Evolutionary conservation across 371 early-diverging fungal species (phyloP).

Genomic region (Mucor saturninus): DNA sequence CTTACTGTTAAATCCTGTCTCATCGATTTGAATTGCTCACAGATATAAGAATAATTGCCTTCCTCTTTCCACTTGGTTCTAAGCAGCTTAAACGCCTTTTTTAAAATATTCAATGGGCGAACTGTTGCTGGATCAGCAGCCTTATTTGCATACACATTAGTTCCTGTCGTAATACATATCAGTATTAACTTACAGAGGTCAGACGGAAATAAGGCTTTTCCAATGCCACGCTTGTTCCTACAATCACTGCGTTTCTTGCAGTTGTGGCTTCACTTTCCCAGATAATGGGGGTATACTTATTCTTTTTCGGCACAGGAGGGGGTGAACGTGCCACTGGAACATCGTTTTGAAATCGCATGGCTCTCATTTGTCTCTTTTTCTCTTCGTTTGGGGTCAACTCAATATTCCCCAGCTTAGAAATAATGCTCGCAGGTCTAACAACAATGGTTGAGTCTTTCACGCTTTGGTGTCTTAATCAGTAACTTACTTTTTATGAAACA

Average conservation of each 20-base stretch:
- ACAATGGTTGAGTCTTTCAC: background rate
- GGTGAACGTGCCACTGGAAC: background rate
- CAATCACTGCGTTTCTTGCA: slow-evolving; percentile 51
- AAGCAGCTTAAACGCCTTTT: slow-evolving; percentile 76
- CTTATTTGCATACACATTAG: slow-evolving; percentile 27
- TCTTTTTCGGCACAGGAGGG: slow-evolving; percentile 7
- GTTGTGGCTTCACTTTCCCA: slow-evolving; percentile 12
- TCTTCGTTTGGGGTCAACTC: slow-evolving; percentile 24
- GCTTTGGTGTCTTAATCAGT: background rate
- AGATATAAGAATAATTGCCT: slow-evolving; percentile 87
- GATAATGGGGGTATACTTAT: slow-evolving; percentile 13
- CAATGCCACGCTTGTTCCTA: slow-evolving; percentile 82
- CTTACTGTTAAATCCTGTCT: slow-evolving; percentile 92
- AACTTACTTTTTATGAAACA: slow-evolving; percentile 14
- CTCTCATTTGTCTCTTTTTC: slow-evolving; percentile 21
- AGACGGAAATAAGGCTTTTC: slow-evolving; percentile 89
- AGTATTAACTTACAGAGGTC: slow-evolving; percentile 67
- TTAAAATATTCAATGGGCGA: slow-evolving; percentile 80
- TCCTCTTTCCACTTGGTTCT: slow-evolving; percentile 80
- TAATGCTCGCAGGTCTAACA: background rate
- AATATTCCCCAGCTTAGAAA: slow-evolving; percentile 21
- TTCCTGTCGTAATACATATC: too few relatives aligned
- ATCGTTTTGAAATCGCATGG: slow-evolving; percentile 30
- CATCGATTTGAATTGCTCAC: slow-evolving; percentile 74
- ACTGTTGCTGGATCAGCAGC: slow-evolving; percentile 92